Percentiles rank a stretch among this genome's conserved stretches.
phyloP scores from a whole-genome alignment of 306 rosid genomes.

The Quercus engelmannii region DNA sequence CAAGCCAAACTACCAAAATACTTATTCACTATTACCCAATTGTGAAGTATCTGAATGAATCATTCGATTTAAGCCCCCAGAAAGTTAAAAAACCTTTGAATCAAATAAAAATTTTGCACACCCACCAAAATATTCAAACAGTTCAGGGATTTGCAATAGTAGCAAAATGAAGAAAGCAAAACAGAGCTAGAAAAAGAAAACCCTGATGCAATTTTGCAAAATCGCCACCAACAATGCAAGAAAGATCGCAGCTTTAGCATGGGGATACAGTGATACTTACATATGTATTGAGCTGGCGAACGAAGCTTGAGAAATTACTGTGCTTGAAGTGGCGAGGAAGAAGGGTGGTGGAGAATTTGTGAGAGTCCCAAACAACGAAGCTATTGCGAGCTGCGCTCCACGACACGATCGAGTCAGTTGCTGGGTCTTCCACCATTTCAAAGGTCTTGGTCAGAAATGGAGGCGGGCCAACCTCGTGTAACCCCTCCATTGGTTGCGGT shows the following conservation, averaged over 20 bases:
- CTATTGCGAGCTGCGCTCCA: conserved; percentile 91
- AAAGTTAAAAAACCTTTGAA: not conserved
- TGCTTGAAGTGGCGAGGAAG: conserved; percentile 95
- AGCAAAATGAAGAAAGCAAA: no score
- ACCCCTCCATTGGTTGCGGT: conserved; percentile 77
- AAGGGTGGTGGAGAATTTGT: conserved; percentile 56
- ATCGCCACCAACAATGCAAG: not conserved
- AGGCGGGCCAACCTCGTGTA: conserved; percentile 83
- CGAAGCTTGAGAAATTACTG: conserved; percentile 87
- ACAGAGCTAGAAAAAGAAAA: not conserved
- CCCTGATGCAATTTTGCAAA: not conserved
- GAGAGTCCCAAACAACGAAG: conserved; percentile 88
- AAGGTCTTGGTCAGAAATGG: conserved; percentile 88
- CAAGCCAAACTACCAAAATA: not conserved
- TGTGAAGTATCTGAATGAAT: not conserved
- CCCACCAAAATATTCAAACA: no score
- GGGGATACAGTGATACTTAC: conserved; percentile 37
- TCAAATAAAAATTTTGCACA: not conserved
- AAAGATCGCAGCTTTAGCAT: not conserved
- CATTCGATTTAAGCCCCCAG: not conserved
- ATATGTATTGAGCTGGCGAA: conserved; percentile 95
- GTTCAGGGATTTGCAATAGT: no score
- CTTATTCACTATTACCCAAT: not conserved
- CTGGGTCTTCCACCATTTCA: conserved; percentile 91
- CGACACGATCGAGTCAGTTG: conserved; percentile 75